phyloP scores from a whole-genome alignment of 495 filamentous ascomycete species.

The Penicillium coffeae region DNA sequence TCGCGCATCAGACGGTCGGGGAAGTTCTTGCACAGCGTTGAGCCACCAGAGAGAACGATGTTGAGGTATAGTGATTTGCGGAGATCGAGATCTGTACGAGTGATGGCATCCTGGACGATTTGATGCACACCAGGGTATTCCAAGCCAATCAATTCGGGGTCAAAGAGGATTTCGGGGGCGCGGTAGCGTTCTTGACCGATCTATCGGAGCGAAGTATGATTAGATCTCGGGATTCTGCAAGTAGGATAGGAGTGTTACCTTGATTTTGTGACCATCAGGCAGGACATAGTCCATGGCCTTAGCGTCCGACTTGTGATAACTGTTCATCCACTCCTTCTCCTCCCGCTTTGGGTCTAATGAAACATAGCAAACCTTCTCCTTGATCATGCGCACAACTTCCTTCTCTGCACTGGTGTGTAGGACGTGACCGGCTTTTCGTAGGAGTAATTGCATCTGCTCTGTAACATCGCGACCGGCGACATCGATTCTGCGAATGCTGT shows the following conservation, averaged over 20 bases:
- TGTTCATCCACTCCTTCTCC: slow-evolving; percentile 88
- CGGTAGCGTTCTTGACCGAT: slow-evolving; percentile 89
- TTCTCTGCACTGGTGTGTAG: slow-evolving; percentile 98
- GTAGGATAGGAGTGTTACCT: too few relatives aligned
- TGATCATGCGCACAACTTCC: slow-evolving; percentile 93
- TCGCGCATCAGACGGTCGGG: slow-evolving; percentile 91
- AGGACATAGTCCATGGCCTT: slow-evolving; percentile 83
- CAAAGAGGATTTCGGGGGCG: slow-evolving; percentile 95
- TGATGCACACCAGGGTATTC: slow-evolving; percentile 98
- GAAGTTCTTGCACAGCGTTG: slow-evolving; percentile 88
- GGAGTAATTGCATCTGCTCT: slow-evolving; percentile 85
- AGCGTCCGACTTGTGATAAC: slow-evolving; percentile 49
- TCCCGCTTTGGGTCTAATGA: slow-evolving; percentile 87
- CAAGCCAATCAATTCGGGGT: slow-evolving; percentile 92
- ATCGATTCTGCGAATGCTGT: slow-evolving; percentile 90
- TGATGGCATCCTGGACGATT: slow-evolving; percentile 94
- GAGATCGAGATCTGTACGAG: slow-evolving; percentile 94
- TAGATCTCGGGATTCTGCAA: too few relatives aligned
- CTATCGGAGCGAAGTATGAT: slow-evolving; percentile 41
- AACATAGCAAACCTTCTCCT: slow-evolving; percentile 90
- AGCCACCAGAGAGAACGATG: slow-evolving; percentile 93
- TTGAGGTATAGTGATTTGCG: slow-evolving; percentile 92
- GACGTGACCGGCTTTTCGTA: slow-evolving; percentile 88
- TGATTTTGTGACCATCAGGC: slow-evolving; percentile 88
- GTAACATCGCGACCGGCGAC: slow-evolving; percentile 98